Percentiles rank a stretch among this genome's conserved stretches.
These are phyloP conservation scores for Penicillium sp. DNA, from an alignment of 2,329 filamentous ascomycete genomes.

Conservation along the genomic window DNA sequence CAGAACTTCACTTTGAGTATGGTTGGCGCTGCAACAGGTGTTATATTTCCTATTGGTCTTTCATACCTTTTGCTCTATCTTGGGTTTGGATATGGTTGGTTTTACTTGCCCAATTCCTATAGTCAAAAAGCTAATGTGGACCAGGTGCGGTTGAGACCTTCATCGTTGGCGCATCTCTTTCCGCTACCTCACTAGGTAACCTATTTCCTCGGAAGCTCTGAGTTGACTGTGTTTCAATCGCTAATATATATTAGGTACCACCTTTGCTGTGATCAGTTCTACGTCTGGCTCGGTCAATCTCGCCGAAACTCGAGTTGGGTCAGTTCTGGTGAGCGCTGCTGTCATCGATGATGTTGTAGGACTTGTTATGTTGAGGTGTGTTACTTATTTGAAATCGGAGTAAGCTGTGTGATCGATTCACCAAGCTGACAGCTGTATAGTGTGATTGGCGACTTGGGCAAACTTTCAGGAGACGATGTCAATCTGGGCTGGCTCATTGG, in stretches of 20 bases:
- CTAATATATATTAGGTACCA: constrained; percentile 22
- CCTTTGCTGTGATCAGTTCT: constrained; percentile 32
- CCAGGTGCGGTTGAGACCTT: constrained; percentile 34
- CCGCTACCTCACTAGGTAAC: constrained; percentile 31
- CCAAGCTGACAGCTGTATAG: constrained; percentile 10
- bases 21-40: constrained; percentile 45
- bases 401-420: background rate
- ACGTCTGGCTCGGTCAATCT: constrained; percentile 39
- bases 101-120: background rate
- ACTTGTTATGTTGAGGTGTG: constrained; percentile 38
- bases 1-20: constrained; percentile 46
- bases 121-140: constrained; percentile 3
- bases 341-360: constrained; percentile 50
- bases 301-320: constrained; percentile 44
- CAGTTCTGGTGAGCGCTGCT: constrained; percentile 47
- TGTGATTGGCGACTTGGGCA: constrained; percentile 35
- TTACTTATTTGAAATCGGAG: background rate
- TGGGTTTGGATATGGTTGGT: constrained; percentile 43
- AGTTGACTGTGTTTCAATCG: background rate
- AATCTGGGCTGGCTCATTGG: constrained; percentile 41
- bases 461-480: constrained; percentile 20
- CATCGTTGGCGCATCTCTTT: constrained; percentile 31
- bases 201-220: background rate
- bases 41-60: constrained; percentile 48
- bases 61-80: constrained; percentile 46